phyloP scores from a whole-genome alignment of 768 basidiomycete species.

The Naganishia vaughanmartiniae region DNA sequence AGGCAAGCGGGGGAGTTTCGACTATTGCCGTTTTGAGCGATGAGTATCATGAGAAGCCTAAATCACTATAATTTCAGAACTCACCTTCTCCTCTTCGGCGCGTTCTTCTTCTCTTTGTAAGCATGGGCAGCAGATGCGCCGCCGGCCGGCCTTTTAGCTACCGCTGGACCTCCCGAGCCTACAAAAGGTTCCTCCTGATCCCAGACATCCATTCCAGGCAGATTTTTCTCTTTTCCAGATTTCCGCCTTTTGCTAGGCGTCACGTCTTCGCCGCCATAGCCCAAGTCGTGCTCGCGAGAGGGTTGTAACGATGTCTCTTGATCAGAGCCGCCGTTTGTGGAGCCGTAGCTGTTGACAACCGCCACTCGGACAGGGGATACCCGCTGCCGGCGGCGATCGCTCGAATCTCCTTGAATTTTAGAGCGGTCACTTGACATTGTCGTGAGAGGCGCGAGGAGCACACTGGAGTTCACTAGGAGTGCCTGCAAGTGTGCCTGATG shows the following conservation, averaged over 20 bases:
- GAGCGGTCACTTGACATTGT: not conserved
- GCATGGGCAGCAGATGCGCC: not conserved
- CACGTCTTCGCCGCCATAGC: not conserved
- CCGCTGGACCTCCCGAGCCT: not conserved
- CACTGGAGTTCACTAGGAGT: conserved; percentile 47
- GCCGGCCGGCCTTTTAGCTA: not conserved
- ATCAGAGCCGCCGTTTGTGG: not conserved
- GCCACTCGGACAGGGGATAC: not conserved
- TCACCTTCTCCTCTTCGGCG: conserved; percentile 5
- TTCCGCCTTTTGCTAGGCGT: conserved; percentile 31
- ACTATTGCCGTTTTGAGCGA: not conserved
- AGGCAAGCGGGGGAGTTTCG: conserved; percentile 10
- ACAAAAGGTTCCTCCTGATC: not conserved
- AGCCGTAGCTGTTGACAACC: not conserved
- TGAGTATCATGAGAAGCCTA: not conserved
- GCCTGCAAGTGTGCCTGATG: conserved; percentile 51
- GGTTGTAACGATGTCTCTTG: not conserved
- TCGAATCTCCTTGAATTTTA: not conserved
- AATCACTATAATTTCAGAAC: not conserved
- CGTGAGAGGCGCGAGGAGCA: conserved; percentile 43
- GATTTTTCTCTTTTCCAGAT: conserved; percentile 25
- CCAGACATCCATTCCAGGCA: not conserved
- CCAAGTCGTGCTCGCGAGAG: not conserved
- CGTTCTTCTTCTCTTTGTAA: not conserved
- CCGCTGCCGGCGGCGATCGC: not conserved